These are phyloP conservation scores for Hypoxylon intermedium DNA, from an alignment of 495 filamentous ascomycete species.

Conservation along the genomic window DNA sequence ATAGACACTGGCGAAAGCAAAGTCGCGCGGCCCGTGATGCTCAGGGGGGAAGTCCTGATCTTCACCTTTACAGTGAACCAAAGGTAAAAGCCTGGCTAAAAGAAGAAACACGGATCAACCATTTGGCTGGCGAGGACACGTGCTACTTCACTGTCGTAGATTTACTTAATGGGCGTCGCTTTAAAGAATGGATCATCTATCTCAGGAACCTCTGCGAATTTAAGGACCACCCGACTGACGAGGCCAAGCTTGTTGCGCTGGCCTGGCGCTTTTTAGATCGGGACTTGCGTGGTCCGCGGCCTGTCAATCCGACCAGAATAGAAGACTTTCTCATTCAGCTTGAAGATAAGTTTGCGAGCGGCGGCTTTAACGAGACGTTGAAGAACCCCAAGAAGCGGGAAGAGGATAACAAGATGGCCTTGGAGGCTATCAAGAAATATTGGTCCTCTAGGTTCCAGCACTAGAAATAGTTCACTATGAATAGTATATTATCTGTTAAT, in stretches of 20 bases:
- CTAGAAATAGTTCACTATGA: no score
- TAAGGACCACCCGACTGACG: conserved; percentile 26
- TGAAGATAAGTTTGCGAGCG: conserved; percentile 5
- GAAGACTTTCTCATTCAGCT: conserved; percentile 26
- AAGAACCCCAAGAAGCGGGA: conserved; percentile 21
- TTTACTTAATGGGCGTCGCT: conserved; percentile 12
- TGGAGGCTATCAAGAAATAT: conserved; percentile 22
- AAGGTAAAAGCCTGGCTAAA: conserved; percentile 20
- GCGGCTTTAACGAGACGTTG: conserved; percentile 17
- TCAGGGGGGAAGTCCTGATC: conserved; percentile 4
- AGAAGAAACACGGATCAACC: conserved; percentile 21
- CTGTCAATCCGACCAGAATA: conserved; percentile 9
- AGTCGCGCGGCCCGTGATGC: conserved; percentile 1
- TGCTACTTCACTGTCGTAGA: conserved; percentile 32
- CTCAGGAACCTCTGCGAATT: conserved; percentile 23
- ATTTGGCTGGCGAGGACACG: conserved; percentile 10
- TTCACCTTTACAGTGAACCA: conserved; percentile 26
- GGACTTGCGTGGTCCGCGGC: conserved; percentile 27
- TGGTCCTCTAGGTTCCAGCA: conserved; percentile 30
- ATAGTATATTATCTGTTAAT: no score
- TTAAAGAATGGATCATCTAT: conserved; percentile 34
- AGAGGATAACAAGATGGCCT: conserved; percentile 30
- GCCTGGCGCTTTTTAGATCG: conserved; percentile 41
- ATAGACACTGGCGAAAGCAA: conserved; percentile 30
- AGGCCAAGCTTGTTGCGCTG: conserved; percentile 31